Evolutionary conservation across 345 rosid genomes (phyloP).

Genomic region (Eucalyptus marginata): DNA sequence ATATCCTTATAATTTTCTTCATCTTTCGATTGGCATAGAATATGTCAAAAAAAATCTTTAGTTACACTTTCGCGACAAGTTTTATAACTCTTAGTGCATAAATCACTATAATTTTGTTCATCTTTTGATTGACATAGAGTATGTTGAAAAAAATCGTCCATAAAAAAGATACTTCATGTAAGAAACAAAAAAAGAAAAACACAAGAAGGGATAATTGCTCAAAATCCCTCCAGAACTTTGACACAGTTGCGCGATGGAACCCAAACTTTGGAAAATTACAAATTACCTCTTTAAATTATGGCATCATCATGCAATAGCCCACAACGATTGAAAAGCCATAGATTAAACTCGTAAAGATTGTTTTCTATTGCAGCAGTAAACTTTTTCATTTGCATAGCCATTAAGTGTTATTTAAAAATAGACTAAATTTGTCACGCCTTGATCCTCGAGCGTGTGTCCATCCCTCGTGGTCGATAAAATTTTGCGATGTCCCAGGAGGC

Average conservation of each 20-base stretch:
- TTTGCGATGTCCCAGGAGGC: too few relatives aligned
- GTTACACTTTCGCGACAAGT: too few relatives aligned
- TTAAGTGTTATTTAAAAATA: not conserved
- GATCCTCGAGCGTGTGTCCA: too few relatives aligned
- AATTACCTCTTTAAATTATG: not conserved
- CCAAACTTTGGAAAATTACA: not conserved
- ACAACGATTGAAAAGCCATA: not conserved
- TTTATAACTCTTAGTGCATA: fast-evolving
- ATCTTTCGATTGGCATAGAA: too few relatives aligned
- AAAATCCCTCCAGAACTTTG: not conserved
- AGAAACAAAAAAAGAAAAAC: too few relatives aligned
- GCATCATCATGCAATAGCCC: not conserved
- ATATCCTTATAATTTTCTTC: too few relatives aligned
- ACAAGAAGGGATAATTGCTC: not conserved
- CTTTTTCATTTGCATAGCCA: not conserved
- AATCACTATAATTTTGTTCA: too few relatives aligned
- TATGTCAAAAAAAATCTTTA: too few relatives aligned
- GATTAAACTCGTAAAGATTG: not conserved
- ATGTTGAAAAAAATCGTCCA: too few relatives aligned
- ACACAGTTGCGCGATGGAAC: not conserved
- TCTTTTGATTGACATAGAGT: too few relatives aligned
- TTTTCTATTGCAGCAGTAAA: not conserved
- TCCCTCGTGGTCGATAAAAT: too few relatives aligned
- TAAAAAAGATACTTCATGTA: not conserved
- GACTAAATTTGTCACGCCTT: not conserved